Evolutionary conservation across 176 grass and related monocot species (phyloP).

Genomic region (Bromus sterilis): DNA sequence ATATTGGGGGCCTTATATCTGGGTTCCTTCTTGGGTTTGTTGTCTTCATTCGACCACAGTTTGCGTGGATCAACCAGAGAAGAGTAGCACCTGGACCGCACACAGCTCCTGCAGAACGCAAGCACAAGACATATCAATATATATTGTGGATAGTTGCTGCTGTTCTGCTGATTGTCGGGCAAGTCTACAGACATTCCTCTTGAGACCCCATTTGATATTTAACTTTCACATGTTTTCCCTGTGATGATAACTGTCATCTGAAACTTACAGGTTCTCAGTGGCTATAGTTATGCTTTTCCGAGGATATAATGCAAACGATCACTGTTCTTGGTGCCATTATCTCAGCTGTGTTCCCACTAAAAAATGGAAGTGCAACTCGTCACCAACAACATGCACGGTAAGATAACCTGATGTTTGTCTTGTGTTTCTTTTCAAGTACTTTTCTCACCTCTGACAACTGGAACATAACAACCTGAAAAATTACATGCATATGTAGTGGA

Average conservation of each 20-base stretch:
- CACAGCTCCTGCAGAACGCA: slow-evolving; percentile 19
- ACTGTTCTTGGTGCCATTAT: slow-evolving; percentile 87
- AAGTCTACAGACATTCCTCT: neutral
- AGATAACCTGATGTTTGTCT: neutral
- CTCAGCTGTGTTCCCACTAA: slow-evolving; percentile 67
- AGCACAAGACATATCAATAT: slow-evolving; percentile 75
- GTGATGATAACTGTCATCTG: neutral
- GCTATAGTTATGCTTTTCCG: slow-evolving; percentile 57
- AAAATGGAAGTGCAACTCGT: slow-evolving; percentile 50
- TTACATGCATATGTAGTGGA: neutral
- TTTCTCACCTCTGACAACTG: neutral
- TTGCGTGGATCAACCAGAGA: slow-evolving; percentile 48
- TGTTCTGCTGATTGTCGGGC: slow-evolving; percentile 48
- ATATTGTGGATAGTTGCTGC: slow-evolving; percentile 56
- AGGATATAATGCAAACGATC: slow-evolving; percentile 66
- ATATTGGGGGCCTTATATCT: slow-evolving; percentile 83
- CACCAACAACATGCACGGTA: slow-evolving; percentile 40
- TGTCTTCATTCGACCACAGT: slow-evolving; percentile 69
- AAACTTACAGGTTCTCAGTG: slow-evolving; percentile 48
- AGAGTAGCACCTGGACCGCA: slow-evolving; percentile 17
- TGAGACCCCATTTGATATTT: neutral
- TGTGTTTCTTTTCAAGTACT: neutral
- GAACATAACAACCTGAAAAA: neutral
- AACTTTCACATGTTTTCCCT: neutral
- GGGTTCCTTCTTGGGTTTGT: slow-evolving; percentile 92